A percentile compares a stretch with the other conserved stretches of the same genome.
Conservation (phyloP, 2,329 filamentous ascomycete genomes). For the Aspergillus sp. region DNA sequence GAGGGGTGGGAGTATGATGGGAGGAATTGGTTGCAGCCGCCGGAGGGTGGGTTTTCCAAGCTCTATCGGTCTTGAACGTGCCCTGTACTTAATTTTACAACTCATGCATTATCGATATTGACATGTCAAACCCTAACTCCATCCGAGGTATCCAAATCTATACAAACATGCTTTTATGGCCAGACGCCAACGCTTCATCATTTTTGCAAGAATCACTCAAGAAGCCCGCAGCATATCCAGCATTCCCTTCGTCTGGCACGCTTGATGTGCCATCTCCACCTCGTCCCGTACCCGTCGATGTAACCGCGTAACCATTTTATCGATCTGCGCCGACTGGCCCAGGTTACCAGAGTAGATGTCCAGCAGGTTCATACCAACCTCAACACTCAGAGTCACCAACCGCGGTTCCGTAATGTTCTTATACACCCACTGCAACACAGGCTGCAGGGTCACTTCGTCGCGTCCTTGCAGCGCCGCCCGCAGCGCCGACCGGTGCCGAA, state of each 20-base stretch:
- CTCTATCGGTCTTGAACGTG: constrained; percentile 35
- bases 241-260: constrained; percentile 80
- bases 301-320: constrained; percentile 61
- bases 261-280: constrained; percentile 76
- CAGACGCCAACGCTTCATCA: constrained; percentile 13
- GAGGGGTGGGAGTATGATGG: constrained; percentile 64
- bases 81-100: neutral
- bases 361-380: constrained; percentile 72
- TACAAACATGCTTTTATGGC: constrained; percentile 9
- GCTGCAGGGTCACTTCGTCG: constrained; percentile 73
- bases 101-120: neutral
- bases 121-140: constrained; percentile 11
- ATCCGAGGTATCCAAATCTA: constrained; percentile 12
- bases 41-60: constrained; percentile 67
- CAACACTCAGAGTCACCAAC: constrained; percentile 72
- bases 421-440: constrained; percentile 75
- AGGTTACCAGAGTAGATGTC: constrained; percentile 82
- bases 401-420: constrained; percentile 76
- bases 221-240: constrained; percentile 60
- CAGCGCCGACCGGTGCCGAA: constrained; percentile 81
- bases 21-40: constrained; percentile 89
- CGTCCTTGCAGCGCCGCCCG: constrained; percentile 71
- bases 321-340: constrained; percentile 65
- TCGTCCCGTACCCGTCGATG: constrained; percentile 66
- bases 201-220: constrained; percentile 5